These are phyloP conservation scores for Paramyrothecium sp. DNA, from an alignment of 2,329 filamentous ascomycete genomes.

Conservation along the genomic window DNA sequence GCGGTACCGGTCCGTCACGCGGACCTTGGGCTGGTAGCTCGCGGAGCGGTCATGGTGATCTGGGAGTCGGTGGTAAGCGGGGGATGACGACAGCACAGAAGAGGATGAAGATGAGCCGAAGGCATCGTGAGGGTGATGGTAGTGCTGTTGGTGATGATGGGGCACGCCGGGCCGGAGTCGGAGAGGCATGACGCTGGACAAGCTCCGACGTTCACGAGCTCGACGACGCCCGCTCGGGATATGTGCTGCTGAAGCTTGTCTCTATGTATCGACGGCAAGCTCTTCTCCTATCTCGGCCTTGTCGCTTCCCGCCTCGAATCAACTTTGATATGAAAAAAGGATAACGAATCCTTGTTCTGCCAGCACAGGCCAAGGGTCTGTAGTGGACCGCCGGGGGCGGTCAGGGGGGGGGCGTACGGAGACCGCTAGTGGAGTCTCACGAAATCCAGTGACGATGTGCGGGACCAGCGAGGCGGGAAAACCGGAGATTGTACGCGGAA, in stretches of 20 bases:
- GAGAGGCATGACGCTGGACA: constrained; percentile 26
- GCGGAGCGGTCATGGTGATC: constrained; percentile 53
- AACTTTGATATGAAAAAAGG: neutral
- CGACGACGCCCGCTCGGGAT: too few species aligned
- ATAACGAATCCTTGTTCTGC: neutral
- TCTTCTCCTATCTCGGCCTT: neutral
- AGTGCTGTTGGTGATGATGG: constrained; percentile 10
- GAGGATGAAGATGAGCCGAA: constrained; percentile 15
- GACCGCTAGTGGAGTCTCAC: too few species aligned
- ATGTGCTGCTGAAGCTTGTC: too few species aligned
- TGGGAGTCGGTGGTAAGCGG: constrained; percentile 33
- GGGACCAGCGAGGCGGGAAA: neutral
- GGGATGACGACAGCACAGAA: constrained; percentile 12
- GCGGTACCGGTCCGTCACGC: constrained; percentile 89
- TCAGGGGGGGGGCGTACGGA: neutral
- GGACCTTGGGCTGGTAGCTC: constrained; percentile 73
- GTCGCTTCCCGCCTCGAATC: neutral
- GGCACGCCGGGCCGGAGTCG: constrained; percentile 27
- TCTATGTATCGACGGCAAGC: too few species aligned
- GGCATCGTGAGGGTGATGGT: too few species aligned
- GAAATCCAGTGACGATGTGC: too few species aligned
- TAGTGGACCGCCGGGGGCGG: neutral
- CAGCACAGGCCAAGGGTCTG: neutral
- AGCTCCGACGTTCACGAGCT: neutral
- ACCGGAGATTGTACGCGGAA: neutral